These are phyloP conservation scores for Suillus brevipes DNA, from an alignment of 768 basidiomycete genomes.

Conservation along the genomic window DNA sequence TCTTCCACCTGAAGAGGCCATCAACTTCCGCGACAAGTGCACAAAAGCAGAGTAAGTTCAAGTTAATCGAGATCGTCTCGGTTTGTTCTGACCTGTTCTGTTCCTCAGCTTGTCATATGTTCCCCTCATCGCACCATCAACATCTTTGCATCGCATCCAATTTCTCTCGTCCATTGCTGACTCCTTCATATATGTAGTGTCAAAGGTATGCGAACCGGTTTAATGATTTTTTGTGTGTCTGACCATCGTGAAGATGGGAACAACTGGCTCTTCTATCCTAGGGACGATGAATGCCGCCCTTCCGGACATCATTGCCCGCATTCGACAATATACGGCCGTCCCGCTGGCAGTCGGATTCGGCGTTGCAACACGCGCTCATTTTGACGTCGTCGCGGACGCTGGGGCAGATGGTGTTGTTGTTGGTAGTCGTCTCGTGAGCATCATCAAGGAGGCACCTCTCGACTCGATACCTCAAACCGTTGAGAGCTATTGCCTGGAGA, in stretches of 20 bases:
- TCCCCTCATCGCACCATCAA: constrained; percentile 94
- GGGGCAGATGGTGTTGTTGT: constrained; percentile 97
- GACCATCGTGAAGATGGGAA: constrained; percentile 77
- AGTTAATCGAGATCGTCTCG: constrained; percentile 32
- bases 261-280: constrained; percentile 85
- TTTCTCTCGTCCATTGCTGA: constrained; percentile 94
- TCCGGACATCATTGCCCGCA: constrained; percentile 80
- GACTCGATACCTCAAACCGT: constrained; percentile 54
- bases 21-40: constrained; percentile 88
- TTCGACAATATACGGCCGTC: constrained; percentile 73
- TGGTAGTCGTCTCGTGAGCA: constrained; percentile 79
- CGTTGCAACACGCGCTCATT: constrained; percentile 87
- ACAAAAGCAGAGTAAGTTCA: constrained; percentile 67
- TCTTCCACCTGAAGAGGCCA: constrained; percentile 94
- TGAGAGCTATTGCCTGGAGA: constrained; percentile 71
- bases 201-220: constrained; percentile 58
- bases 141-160: constrained; percentile 80
- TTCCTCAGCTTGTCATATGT: constrained; percentile 82
- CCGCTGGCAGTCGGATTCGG: constrained; percentile 98
- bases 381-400: constrained; percentile 77
- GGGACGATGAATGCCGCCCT: constrained; percentile 72
- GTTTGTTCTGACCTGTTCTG: constrained; percentile 7
- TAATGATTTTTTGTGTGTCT: not conserved
- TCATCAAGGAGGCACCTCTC: constrained; percentile 67
- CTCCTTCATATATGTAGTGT: constrained; percentile 98